Evolutionary conservation across 2,329 filamentous ascomycete genomes (phyloP).

Genomic region (Zymoseptoria ardabiliae): DNA sequence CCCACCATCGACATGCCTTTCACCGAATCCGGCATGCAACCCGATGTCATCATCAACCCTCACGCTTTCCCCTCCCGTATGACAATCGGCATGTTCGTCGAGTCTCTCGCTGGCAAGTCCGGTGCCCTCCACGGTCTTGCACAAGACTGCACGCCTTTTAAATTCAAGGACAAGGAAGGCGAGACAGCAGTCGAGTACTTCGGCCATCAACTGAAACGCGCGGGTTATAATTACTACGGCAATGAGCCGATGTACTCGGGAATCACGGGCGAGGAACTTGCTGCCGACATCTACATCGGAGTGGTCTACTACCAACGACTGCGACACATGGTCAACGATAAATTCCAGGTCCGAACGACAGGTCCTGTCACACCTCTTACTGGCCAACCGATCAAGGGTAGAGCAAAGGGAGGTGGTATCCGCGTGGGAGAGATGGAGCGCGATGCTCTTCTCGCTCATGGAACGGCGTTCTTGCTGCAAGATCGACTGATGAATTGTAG

Average conservation of each 20-base stretch:
- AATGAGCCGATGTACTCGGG: slow-evolving; percentile 99
- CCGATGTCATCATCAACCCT: slow-evolving; percentile 97
- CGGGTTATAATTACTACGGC: slow-evolving; percentile 95
- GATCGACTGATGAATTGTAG: slow-evolving; percentile 96
- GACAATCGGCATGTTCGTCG: slow-evolving; percentile 99
- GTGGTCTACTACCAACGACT: slow-evolving; percentile 98
- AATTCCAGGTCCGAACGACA: slow-evolving; percentile 95
- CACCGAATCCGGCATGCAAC: slow-evolving; percentile 90
- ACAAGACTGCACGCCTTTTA: slow-evolving; percentile 92
- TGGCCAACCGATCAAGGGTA: slow-evolving; percentile 92
- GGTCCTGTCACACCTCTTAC: slow-evolving; percentile 85
- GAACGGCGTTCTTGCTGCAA: slow-evolving; percentile 87
- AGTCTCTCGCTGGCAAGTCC: slow-evolving; percentile 91
- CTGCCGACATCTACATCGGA: slow-evolving; percentile 91
- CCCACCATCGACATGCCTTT: slow-evolving; percentile 91
- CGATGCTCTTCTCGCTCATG: slow-evolving; percentile 88
- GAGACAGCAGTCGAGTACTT: slow-evolving; percentile 92
- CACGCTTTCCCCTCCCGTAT: slow-evolving; percentile 99
- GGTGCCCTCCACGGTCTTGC: slow-evolving; percentile 91
- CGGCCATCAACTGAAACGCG: slow-evolving; percentile 87
- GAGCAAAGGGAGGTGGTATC: slow-evolving; percentile 95
- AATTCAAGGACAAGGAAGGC: slow-evolving; percentile 69
- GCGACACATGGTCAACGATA: slow-evolving; percentile 99
- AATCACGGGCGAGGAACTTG: slow-evolving; percentile 88
- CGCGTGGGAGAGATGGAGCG: slow-evolving; percentile 99